These are phyloP conservation scores for Coniochaeta sp. DNA, from an alignment of 2,329 filamentous ascomycete genomes.

Conservation along the genomic window DNA sequence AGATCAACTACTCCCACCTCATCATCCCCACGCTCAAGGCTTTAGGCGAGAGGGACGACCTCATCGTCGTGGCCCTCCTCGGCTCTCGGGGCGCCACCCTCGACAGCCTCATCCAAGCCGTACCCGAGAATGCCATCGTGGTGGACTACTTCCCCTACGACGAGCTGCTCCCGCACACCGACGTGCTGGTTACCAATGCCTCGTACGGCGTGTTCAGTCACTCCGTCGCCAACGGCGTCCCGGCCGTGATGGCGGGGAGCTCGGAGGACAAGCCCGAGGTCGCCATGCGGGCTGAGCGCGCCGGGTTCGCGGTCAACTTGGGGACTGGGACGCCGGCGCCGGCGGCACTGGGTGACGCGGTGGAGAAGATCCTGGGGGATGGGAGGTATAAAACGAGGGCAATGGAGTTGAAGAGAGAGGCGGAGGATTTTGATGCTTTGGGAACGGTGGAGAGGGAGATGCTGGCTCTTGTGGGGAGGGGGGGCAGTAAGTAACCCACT, in stretches of 20 bases:
- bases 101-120: constrained; percentile 15
- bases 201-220: constrained; percentile 42
- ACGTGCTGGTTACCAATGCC: constrained; percentile 39
- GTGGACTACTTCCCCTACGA: constrained; percentile 43
- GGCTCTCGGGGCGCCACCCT: constrained; percentile 19
- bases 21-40: constrained; percentile 36
- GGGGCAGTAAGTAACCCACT: too few relatives aligned
- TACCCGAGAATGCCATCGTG: constrained; percentile 34
- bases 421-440: neutral
- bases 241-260: constrained; percentile 36
- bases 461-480: too few relatives aligned
- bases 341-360: constrained; percentile 6
- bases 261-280: constrained; percentile 35
- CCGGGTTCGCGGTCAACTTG: constrained; percentile 38
- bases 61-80: constrained; percentile 26
- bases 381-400: neutral
- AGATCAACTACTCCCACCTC: constrained; percentile 29
- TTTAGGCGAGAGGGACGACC: constrained; percentile 31
- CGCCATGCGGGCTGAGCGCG: constrained; percentile 30
- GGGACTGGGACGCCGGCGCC: constrained; percentile 16
- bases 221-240: constrained; percentile 34
- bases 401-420: neutral
- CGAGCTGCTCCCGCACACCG: constrained; percentile 32
- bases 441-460: too few relatives aligned
- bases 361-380: constrained; percentile 8